phyloP scores from a whole-genome alignment of 495 filamentous ascomycete genomes.

The Penicillium samsonianum region DNA sequence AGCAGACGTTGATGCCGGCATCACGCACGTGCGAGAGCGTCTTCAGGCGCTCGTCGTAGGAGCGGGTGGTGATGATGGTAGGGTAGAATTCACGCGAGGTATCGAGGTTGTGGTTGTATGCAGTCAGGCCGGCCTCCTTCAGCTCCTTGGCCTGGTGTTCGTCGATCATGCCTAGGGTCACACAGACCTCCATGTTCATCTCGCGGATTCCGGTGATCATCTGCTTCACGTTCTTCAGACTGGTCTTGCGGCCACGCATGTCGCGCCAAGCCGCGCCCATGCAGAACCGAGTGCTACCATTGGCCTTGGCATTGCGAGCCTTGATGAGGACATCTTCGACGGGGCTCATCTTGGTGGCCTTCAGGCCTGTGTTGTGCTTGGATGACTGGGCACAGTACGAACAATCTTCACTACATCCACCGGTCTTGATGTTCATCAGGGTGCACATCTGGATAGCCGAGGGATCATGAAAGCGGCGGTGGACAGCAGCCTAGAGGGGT shows the following conservation, averaged over 20 bases:
- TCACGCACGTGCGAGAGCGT: slow-evolving; percentile 75
- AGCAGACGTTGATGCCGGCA: slow-evolving; percentile 83
- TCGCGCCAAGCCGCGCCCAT: slow-evolving; percentile 92
- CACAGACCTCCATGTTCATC: slow-evolving; percentile 84
- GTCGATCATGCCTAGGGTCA: slow-evolving; percentile 88
- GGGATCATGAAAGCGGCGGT: slow-evolving; percentile 80
- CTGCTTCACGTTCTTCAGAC: slow-evolving; percentile 71
- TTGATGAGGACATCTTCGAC: slow-evolving; percentile 77
- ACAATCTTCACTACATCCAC: slow-evolving; percentile 85
- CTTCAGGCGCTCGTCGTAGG: slow-evolving; percentile 77
- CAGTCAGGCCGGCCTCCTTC: slow-evolving; percentile 78
- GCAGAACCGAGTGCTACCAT: slow-evolving; percentile 84
- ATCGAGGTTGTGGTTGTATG: slow-evolving; percentile 89
- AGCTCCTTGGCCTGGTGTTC: slow-evolving; percentile 72
- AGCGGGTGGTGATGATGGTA: slow-evolving; percentile 73
- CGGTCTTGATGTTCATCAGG: slow-evolving; percentile 93
- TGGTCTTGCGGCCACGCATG: slow-evolving; percentile 83
- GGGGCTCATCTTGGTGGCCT: slow-evolving; percentile 72
- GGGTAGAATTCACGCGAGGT: slow-evolving; percentile 86
- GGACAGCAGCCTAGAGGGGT: slow-evolving; percentile 60
- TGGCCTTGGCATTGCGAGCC: slow-evolving; percentile 71
- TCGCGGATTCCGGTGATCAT: slow-evolving; percentile 78
- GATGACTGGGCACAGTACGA: slow-evolving; percentile 87
- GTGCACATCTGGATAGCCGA: slow-evolving; percentile 83
- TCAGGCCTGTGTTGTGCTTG: slow-evolving; percentile 73